These are phyloP conservation scores for Candida orba DNA, from an alignment of 805 yeast species.

Conservation along the genomic window DNA sequence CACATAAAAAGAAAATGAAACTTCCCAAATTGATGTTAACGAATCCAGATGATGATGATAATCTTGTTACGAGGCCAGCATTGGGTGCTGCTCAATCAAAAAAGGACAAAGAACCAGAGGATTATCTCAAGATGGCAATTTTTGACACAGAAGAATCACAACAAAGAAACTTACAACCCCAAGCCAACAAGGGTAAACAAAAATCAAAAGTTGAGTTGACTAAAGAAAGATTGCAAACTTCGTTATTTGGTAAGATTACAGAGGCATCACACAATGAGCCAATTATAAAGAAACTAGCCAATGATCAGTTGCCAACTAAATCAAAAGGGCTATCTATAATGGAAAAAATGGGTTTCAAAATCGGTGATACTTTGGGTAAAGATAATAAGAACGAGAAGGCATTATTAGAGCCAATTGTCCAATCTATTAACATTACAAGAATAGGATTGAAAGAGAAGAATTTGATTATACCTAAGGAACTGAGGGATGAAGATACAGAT, in stretches of 20 bases:
- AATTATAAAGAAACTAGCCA: slow-evolving; percentile 2
- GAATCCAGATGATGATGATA: slow-evolving; percentile 9
- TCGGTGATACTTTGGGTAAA: slow-evolving; percentile 40
- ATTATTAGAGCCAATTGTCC: slow-evolving; percentile 27
- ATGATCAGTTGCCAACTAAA: slow-evolving; percentile 7
- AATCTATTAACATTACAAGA: slow-evolving; percentile 13
- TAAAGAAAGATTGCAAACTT: slow-evolving; percentile 10
- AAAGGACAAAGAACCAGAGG: slow-evolving; percentile 2
- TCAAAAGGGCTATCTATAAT: slow-evolving; percentile 45
- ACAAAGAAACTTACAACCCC: slow-evolving; percentile 3
- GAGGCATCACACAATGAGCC: not conserved
- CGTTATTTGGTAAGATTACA: slow-evolving; percentile 16
- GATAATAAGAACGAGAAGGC: slow-evolving; percentile 17
- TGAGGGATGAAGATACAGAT: slow-evolving; percentile 7
- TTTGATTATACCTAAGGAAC: not conserved
- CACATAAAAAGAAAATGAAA: slow-evolving; percentile 6
- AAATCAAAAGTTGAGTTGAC: slow-evolving; percentile 3
- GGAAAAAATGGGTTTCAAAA: slow-evolving; percentile 52
- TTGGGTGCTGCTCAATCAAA: too few species aligned
- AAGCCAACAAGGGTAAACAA: not conserved
- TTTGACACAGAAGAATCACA: slow-evolving; percentile 9
- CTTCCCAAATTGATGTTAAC: slow-evolving; percentile 10
- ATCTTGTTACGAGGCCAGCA: not conserved
- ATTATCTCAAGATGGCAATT: slow-evolving; percentile 24
- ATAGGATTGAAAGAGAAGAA: slow-evolving; percentile 21